Evolutionary conservation across 2,329 filamentous ascomycete species (phyloP).

Genomic region (Simplicillium aogashimaense): DNA sequence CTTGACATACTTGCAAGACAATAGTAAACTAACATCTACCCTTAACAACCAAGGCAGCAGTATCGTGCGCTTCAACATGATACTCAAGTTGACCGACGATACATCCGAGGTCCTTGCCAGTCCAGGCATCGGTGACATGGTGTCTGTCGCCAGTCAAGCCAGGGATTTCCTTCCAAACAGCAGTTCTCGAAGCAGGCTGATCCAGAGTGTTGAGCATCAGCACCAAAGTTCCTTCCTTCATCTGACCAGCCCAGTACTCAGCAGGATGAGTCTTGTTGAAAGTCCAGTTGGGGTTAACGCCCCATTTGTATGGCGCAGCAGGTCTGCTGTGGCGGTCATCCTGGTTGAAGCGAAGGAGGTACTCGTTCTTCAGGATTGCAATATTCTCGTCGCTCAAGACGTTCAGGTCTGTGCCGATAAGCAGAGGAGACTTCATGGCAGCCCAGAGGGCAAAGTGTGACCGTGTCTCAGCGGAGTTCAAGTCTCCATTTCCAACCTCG

Average conservation of each 20-base stretch:
- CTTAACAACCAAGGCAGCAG: constrained; percentile 11
- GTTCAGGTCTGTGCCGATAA: constrained; percentile 33
- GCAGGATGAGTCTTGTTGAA: constrained; percentile 30
- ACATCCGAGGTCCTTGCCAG: constrained; percentile 24
- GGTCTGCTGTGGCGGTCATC: constrained; percentile 27
- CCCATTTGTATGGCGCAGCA: constrained; percentile 33
- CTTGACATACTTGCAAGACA: no score
- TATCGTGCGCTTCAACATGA: constrained; percentile 21
- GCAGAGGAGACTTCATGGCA: constrained; percentile 34
- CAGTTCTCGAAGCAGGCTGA: not conserved
- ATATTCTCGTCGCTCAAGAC: constrained; percentile 22
- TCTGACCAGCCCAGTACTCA: not conserved
- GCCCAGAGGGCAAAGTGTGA: constrained; percentile 42
- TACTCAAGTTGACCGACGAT: constrained; percentile 12
- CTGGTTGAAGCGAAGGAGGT: constrained; percentile 31
- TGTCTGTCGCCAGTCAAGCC: constrained; percentile 8
- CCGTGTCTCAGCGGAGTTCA: constrained; percentile 32
- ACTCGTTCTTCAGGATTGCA: constrained; percentile 28
- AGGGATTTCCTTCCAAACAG: not conserved
- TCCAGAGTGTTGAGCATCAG: not conserved
- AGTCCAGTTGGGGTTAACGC: constrained; percentile 33
- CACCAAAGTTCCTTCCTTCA: not conserved
- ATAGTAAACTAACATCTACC: no score
- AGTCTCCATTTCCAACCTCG: constrained; percentile 37
- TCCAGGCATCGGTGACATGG: constrained; percentile 39